phyloP scores from a whole-genome alignment of 495 filamentous ascomycete species.

The Staphylotrichum longicolle region DNA sequence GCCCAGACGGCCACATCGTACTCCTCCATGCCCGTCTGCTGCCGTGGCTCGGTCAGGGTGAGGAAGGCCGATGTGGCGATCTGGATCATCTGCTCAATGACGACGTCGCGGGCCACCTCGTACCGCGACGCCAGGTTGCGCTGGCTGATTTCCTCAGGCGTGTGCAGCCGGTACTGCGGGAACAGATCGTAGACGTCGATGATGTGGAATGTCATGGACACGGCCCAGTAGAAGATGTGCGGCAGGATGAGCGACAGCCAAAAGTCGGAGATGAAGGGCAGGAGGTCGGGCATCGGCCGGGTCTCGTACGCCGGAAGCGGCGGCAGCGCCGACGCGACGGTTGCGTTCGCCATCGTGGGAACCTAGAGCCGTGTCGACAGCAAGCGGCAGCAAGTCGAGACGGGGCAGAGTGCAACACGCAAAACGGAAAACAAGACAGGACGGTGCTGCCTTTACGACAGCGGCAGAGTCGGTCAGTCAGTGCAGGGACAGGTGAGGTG shows the following conservation, averaged over 20 bases:
- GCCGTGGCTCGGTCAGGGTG: slow-evolving; percentile 60
- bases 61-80: slow-evolving; percentile 62
- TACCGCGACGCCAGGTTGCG: slow-evolving; percentile 80
- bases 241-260: slow-evolving; percentile 70
- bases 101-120: slow-evolving; percentile 81
- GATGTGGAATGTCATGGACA: slow-evolving; percentile 84
- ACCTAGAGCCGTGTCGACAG: slow-evolving; percentile 20
- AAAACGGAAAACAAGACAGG: slow-evolving; percentile 1
- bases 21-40: slow-evolving; percentile 68
- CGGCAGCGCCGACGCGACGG: slow-evolving; percentile 55
- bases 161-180: slow-evolving; percentile 85
- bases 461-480: slow-evolving; percentile 3
- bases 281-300: slow-evolving; percentile 62
- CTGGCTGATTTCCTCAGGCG: slow-evolving; percentile 80
- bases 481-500: background rate
- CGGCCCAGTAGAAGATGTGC: slow-evolving; percentile 81
- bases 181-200: slow-evolving; percentile 81
- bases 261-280: slow-evolving; percentile 78
- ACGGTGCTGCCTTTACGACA: slow-evolving; percentile 10
- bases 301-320: slow-evolving; percentile 74
- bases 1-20: slow-evolving; percentile 85
- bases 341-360: slow-evolving; percentile 46
- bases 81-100: slow-evolving; percentile 88
- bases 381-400: slow-evolving; percentile 11
- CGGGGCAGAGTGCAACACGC: slow-evolving; percentile 2